Percentiles rank a stretch among this genome's conserved stretches.
Conservation (phyloP, 1,284 basidiomycete genomes). For the Malassezia psittaci region DNA sequence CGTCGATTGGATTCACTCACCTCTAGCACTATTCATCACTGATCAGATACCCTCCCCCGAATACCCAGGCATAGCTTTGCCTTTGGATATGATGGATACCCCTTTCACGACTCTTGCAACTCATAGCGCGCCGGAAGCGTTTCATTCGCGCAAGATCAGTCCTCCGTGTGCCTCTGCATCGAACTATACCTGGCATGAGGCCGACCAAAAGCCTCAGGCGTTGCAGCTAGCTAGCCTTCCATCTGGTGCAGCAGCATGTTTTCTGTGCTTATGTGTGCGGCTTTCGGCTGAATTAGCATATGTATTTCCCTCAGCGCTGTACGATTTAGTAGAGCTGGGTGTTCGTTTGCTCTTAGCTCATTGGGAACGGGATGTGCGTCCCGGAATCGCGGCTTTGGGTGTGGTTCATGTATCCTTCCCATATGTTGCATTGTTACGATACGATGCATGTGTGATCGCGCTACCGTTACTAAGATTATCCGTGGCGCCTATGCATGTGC, state of each 20-base stretch:
- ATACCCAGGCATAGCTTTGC: neutral
- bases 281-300: constrained; percentile 9
- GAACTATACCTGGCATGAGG: neutral
- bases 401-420: neutral
- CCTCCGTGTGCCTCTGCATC: neutral
- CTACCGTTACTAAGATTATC: neutral
- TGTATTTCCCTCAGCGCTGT: constrained; percentile 9
- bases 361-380: neutral
- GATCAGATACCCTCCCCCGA: neutral
- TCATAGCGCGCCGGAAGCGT: neutral
- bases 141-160: too few relatives aligned
- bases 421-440: constrained; percentile 1
- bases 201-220: neutral
- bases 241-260: neutral
- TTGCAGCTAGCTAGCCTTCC: neutral
- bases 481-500: neutral
- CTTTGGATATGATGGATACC: neutral
- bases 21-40: neutral
- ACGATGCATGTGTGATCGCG: constrained; percentile 1
- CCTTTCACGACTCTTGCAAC: neutral
- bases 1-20: neutral
- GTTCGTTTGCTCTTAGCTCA: constrained; percentile 6
- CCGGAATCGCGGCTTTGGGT: neutral
- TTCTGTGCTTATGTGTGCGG: constrained; percentile 1
- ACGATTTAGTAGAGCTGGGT: constrained; percentile 8